Evolutionary conservation across 2,329 filamentous ascomycete species (phyloP), one percentile per base, ranked within the genome.

Genomic region (Plenodomus lindquistii): DNA sequence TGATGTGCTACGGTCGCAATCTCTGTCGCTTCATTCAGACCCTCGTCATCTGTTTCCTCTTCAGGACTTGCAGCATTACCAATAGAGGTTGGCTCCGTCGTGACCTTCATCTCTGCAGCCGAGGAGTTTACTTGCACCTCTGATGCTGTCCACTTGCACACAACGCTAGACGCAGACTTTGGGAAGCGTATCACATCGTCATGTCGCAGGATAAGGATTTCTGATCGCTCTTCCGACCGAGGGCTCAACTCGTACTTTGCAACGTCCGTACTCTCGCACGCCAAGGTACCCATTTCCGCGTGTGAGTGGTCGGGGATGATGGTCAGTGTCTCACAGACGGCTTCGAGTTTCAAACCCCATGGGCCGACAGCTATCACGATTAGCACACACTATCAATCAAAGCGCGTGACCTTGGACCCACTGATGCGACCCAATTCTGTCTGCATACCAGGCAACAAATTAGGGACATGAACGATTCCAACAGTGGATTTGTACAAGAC

Each of bases 61-160:
- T 58, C 57, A 8, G 47, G 44, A 7, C 46, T 44, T 16, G 42
- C 52, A 10, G 39, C 44, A 22, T 55, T 40, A n/a, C 31, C 46
- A 31, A 37, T 35, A 11, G 31, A 15, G 9, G 52, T 22, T 13
- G 48, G 31, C 2, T 40, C 37, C 7, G 55, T 37, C 8, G 20
- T 38, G 13, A 53, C 40, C 17, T 40, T 46, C n/a, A 19, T 46
- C 9, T 59, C 56, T 16, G 50, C 56, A n/a, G 59, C 60, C 5
- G 68, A 69, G 1, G 67, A 69, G 27, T 63, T 62, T 27, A 71
- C 68, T 44, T 70, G 66, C 13, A 69, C 52, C 42, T 69, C 58
- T 0, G 62, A 45, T 4, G 53, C 37, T 17, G 50, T 46, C 55
- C 57, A 65, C 2, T 24, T 40, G 34, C 63, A 61, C 7, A 22